Evolutionary conservation across 306 rosid species (phyloP).

Genomic region (Casuarina cunninghamiana): DNA sequence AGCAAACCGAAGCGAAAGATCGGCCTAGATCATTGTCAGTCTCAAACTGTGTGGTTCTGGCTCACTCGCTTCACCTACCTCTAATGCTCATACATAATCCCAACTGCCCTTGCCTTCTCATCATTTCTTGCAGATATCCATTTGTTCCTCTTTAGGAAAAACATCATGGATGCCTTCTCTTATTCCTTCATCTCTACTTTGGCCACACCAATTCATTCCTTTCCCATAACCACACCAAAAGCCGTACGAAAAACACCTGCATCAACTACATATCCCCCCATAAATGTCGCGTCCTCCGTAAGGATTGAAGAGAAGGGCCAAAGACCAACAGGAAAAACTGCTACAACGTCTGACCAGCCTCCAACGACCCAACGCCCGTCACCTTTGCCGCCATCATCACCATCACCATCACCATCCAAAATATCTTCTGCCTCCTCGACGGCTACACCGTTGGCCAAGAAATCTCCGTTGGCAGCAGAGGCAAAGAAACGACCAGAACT

Average conservation of each 20-base stretch:
- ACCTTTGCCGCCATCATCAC: neutral
- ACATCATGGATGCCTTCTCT: constrained; percentile 28
- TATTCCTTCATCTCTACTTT: constrained; percentile 33
- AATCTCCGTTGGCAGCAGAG: neutral
- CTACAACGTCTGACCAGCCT: neutral
- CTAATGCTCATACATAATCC: too few species aligned
- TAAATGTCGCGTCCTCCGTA: constrained; percentile 29
- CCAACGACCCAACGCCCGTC: constrained; percentile 6
- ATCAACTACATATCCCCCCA: constrained; percentile 18
- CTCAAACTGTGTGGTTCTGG: neutral
- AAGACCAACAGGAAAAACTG: neutral
- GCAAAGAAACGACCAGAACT: constrained; percentile 13
- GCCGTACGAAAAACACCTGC: constrained; percentile 23
- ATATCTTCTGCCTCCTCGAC: neutral
- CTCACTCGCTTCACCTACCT: neutral
- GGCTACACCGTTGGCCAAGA: neutral
- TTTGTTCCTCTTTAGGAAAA: neutral
- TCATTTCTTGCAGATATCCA: neutral
- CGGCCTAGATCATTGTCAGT: neutral
- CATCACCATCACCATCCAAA: neutral
- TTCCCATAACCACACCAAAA: constrained; percentile 27
- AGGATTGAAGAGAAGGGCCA: constrained; percentile 41
- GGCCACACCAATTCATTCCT: constrained; percentile 11
- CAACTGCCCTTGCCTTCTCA: neutral
- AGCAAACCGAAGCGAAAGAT: too few species aligned